Evolutionary conservation across 1,284 basidiomycete genomes (phyloP).

Genomic region (Pascua guehoae): DNA sequence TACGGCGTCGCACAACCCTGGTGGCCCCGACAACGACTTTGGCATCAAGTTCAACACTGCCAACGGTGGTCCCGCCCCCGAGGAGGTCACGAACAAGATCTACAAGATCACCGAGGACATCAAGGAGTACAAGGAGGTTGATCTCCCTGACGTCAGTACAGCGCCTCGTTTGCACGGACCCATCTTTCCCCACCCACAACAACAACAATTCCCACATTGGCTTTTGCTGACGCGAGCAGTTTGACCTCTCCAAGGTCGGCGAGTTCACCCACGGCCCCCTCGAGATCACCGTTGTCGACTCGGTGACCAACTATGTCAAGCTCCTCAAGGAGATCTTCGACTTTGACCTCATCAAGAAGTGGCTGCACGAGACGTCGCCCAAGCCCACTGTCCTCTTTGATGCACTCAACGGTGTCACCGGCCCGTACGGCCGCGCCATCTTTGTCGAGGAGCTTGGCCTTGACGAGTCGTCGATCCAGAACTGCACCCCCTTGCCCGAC

Average conservation of each 20-base stretch:
- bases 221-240: constrained; percentile 48
- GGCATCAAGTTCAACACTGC: constrained; percentile 99
- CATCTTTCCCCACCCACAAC: too few relatives aligned
- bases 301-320: constrained; percentile 81
- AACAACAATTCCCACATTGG: background rate
- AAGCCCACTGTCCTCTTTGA: constrained; percentile 92
- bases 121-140: constrained; percentile 76
- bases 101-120: constrained; percentile 87
- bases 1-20: constrained; percentile 98
- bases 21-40: constrained; percentile 95
- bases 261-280: constrained; percentile 75
- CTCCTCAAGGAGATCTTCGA: constrained; percentile 90
- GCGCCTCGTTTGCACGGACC: too few relatives aligned
- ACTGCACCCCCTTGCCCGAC: constrained; percentile 84
- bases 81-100: constrained; percentile 89
- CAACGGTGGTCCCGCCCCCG: constrained; percentile 95
- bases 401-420: constrained; percentile 93
- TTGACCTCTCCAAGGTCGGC: constrained; percentile 82
- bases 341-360: constrained; percentile 85
- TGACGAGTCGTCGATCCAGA: constrained; percentile 76
- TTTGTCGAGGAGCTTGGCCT: constrained; percentile 82
- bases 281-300: constrained; percentile 88
- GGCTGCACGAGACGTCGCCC: constrained; percentile 61
- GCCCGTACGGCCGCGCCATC: constrained; percentile 89
- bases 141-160: constrained; percentile 65